Conservation (phyloP, 805 yeast genomes). For the Wickerhamiella slavikovae region DNA sequence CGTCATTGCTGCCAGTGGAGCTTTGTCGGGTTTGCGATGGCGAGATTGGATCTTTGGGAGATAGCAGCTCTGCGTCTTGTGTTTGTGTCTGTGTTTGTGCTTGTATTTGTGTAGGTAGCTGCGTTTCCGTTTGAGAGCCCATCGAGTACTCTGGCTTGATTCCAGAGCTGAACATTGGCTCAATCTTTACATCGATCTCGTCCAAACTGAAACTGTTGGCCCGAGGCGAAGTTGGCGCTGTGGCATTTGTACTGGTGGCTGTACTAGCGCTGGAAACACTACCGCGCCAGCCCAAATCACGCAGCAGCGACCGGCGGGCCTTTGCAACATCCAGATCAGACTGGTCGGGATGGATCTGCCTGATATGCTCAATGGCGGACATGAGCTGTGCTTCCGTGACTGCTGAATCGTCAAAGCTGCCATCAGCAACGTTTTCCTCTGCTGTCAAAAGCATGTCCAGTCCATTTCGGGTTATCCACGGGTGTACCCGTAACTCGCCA, state of each 20-base stretch:
- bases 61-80: neutral
- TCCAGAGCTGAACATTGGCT: too few species aligned
- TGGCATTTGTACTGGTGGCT: neutral
- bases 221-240: neutral
- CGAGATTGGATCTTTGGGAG: neutral
- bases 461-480: constrained; percentile 30
- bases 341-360: constrained; percentile 4
- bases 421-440: constrained; percentile 17
- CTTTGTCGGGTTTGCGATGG: too few species aligned
- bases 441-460: constrained; percentile 16
- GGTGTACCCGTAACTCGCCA: constrained; percentile 50
- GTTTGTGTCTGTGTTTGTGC: too few species aligned
- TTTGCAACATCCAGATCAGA: constrained; percentile 5
- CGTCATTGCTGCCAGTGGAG: constrained; percentile 5
- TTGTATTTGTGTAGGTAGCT: too few species aligned
- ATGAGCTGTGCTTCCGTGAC: constrained; percentile 20
- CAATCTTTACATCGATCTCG: too few species aligned
- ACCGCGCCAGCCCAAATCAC: constrained; percentile 18
- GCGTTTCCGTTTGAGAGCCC: neutral
- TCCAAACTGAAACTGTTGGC: neutral
- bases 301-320: constrained; percentile 11
- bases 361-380: constrained; percentile 18
- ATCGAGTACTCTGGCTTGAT: too few species aligned
- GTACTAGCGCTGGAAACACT: constrained; percentile 3
- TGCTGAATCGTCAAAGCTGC: constrained; percentile 12